Percentiles rank a stretch among this genome's conserved stretches.
phyloP scores from a whole-genome alignment of 2,329 filamentous ascomycete species.

The Botryotinia calthae region DNA sequence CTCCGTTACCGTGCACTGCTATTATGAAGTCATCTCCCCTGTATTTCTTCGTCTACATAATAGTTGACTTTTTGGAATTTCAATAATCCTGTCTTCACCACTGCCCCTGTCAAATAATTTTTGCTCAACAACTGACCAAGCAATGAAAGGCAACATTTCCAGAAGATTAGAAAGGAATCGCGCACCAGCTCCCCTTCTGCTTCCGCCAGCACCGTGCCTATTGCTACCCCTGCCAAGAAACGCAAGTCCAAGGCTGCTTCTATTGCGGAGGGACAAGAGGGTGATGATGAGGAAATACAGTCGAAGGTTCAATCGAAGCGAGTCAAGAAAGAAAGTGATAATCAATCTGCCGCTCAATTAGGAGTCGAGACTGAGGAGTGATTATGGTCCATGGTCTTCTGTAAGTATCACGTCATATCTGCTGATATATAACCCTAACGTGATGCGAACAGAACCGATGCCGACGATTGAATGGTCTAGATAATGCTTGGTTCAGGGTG shows the following conservation, averaged over 20 bases:
- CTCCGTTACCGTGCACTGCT: background rate
- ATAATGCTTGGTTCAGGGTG: background rate
- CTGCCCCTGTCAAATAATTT: background rate
- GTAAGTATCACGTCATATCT: background rate
- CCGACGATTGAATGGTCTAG: background rate
- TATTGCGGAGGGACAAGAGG: background rate
- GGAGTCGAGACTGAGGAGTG: background rate
- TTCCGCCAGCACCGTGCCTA: background rate
- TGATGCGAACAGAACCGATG: too few relatives aligned
- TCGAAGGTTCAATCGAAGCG: constrained; percentile 18
- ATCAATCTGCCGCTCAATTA: background rate
- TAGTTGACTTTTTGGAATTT: background rate
- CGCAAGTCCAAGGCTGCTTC: constrained; percentile 6
- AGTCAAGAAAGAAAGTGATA: background rate
- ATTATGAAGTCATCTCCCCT: too few relatives aligned
- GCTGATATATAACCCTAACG: background rate
- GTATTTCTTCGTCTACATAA: background rate
- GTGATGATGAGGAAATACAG: constrained; percentile 17
- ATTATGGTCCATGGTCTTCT: background rate
- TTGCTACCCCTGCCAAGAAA: constrained; percentile 5
- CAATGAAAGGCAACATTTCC: constrained; percentile 35
- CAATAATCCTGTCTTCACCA: background rate
- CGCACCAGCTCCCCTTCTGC: background rate
- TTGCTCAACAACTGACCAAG: constrained; percentile 9
- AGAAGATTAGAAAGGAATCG: constrained; percentile 34